Evolutionary conservation across 768 basidiomycete genomes (phyloP), one percentile per base, ranked within the genome.

Genomic region (Porphyrellus cyaneotinctus): DNA sequence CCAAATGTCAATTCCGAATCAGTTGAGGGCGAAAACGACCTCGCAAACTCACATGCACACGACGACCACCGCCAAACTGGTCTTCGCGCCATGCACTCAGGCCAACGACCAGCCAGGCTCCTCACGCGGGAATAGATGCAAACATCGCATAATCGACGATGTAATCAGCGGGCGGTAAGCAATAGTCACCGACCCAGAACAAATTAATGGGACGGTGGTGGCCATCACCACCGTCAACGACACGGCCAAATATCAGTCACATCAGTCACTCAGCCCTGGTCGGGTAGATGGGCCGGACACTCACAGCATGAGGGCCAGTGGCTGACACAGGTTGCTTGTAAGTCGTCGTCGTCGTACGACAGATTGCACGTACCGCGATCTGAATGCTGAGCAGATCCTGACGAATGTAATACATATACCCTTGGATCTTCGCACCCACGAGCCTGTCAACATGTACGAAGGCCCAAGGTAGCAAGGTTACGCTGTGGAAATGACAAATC

Each of bases 221-320:
- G 49, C 49, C 1, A 47, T 51, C 39, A 51, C 39, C 22, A 28
- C 28, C 17, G 54, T 52, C 9, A 50, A 52, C 17, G 50, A 46
- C 28, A 52, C 20, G 28, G 47, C 54, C 3, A 48, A 8, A 28
- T 9, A 28, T 9, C 7, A 17, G 13, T 17, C 45, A 24, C 45
- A 12, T 48, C 37, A 48, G 9, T 28, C 32, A 22, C 15, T 33
- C 44, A 33, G 15, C 18, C 30, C 35, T 24, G 10, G 9, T 22
- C 20, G 33, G 26, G 9, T 26, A 28, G 37, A 15, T 48, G 10
- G 31, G 0, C 28, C 28, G 13, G 4, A 31, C 13, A 49, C 47
- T 44, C 30, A 37, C 44, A 55, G 32, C 54, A 55, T 47, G 14
- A 43, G 4, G 9, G 33, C 39, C 12, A 51, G n/a, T 44, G 51